Evolutionary conservation across 2,329 filamentous ascomycete species (phyloP), one percentile per base, ranked within the genome.

Genomic region (Dryadomyces quercus-mongolicae): DNA sequence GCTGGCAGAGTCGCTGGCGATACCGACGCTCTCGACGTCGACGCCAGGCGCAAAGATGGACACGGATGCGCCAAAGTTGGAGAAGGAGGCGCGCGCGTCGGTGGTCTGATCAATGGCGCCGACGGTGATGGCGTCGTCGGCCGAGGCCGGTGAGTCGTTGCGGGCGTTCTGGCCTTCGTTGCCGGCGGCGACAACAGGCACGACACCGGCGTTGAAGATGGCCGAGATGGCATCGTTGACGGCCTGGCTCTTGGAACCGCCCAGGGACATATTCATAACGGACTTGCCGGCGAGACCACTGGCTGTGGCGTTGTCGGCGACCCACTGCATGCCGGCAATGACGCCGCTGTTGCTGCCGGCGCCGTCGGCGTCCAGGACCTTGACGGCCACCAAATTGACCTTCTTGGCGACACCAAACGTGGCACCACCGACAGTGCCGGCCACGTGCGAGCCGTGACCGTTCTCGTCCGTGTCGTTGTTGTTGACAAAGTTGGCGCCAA

Each of bases 231-330:
- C 78, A n/a, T 68, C 64, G 70, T 83, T 82, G 64, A 81, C 64
- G 22, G 77, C 74, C 2, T 61, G 56, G 8, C 76, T 80, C 45
- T 60, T 62, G 55, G 67, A 64, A 31, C 78, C 77, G 55, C 78
- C 78, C 20, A 83, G 71, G 4, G 80, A 82, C 77, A 83, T 80
- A 72, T 82, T 83, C 72, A 83, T 75, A 60, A 83, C 74, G 54
- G 76, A 71, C 62, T 77, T 79, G 62, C 77, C 76, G n/a, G 58
- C 56, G 38, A 73, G 64, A 21, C 69, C 68, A 57, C 67, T 68
- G 40, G 64, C 54, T 45, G 63, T 59, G 44, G 69, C 78, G 58
- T 80, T 71, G n/a, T 71, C 58, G 47, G 72, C 69, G 47, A 80
- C 64, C 56, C 71, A 83, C 60, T 81, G 71, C 67, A 85, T 74